Percentiles rank a stretch among this genome's conserved stretches.
Conservation (phyloP, 2,329 filamentous ascomycete genomes). For the Ophiostoma quercus region DNA sequence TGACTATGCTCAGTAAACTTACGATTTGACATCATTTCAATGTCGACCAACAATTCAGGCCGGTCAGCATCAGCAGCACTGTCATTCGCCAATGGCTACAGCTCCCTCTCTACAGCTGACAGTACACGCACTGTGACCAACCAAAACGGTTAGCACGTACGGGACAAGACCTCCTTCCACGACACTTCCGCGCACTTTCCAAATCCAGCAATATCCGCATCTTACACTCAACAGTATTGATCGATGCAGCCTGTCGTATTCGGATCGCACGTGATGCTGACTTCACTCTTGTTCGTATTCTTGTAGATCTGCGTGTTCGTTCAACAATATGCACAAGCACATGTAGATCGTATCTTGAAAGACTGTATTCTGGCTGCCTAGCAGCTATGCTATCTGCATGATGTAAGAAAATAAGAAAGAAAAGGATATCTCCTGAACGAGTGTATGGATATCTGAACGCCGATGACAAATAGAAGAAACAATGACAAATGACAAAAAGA, state of each 20-base stretch:
- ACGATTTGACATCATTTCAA: too few relatives aligned
- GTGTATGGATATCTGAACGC: constrained; percentile 16
- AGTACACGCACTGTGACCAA: background rate
- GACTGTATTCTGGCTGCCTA: background rate
- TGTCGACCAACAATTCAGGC: too few relatives aligned
- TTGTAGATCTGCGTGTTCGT: background rate
- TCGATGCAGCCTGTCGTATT: background rate
- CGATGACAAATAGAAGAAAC: background rate
- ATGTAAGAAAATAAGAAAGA: background rate
- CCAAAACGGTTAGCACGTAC: background rate
- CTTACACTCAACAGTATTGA: constrained; percentile 1
- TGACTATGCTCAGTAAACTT: too few relatives aligned
- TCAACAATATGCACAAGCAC: background rate
- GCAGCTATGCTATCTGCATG: constrained; percentile 4
- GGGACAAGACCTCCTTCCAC: too few relatives aligned
- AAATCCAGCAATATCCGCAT: constrained; percentile 7
- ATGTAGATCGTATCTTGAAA: background rate
- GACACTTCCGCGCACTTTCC: background rate
- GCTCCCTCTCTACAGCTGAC: background rate
- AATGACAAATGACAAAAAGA: background rate
- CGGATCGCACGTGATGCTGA: background rate
- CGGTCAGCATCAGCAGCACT: background rate
- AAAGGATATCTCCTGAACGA: constrained; percentile 5
- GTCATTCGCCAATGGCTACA: constrained; percentile 9
- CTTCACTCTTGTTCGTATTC: background rate